These are phyloP conservation scores for Pythium sukuiense DNA, from an alignment of 352 stramenopile genomes.

Conservation along the genomic window DNA sequence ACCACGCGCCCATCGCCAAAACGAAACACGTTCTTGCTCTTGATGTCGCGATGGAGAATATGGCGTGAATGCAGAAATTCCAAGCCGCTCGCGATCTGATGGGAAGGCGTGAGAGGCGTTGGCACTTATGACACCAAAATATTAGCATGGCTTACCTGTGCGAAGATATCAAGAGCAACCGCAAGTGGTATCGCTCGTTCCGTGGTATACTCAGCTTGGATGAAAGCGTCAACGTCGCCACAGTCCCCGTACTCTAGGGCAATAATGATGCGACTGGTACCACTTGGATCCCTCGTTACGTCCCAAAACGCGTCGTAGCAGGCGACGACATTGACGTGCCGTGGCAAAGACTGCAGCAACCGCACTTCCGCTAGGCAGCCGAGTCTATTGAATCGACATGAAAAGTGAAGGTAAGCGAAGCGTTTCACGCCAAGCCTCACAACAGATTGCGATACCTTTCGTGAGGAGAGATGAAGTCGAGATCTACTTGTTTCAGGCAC, in stretches of 20 bases:
- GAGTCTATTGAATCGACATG: constrained; percentile 21
- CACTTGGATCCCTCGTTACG: constrained; percentile 10
- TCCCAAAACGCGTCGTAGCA: constrained; percentile 62
- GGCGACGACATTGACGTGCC: constrained; percentile 51
- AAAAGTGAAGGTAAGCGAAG: background rate
- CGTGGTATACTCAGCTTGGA: constrained; percentile 18
- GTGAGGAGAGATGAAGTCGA: constrained; percentile 39
- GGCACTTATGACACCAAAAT: background rate
- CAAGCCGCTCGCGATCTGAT: constrained; percentile 86
- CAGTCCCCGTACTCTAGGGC: constrained; percentile 70
- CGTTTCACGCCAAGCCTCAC: background rate
- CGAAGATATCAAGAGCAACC: constrained; percentile 34
- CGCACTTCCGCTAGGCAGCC: constrained; percentile 49
- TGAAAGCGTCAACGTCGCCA: constrained; percentile 54
- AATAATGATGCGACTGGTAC: constrained; percentile 38
- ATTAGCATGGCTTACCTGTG: constrained; percentile 28
- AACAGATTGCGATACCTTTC: constrained; percentile 35
- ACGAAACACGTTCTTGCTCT: constrained; percentile 84
- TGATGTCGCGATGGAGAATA: constrained; percentile 86
- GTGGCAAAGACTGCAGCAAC: constrained; percentile 45
- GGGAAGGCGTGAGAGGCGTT: background rate
- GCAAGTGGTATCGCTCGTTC: constrained; percentile 13
- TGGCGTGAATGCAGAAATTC: constrained; percentile 54
- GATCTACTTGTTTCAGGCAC: constrained; percentile 62
- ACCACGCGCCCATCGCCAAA: constrained; percentile 81